These are phyloP conservation scores for Wickerhamiella azyma DNA, from an alignment of 805 yeast genomes.

Conservation along the genomic window DNA sequence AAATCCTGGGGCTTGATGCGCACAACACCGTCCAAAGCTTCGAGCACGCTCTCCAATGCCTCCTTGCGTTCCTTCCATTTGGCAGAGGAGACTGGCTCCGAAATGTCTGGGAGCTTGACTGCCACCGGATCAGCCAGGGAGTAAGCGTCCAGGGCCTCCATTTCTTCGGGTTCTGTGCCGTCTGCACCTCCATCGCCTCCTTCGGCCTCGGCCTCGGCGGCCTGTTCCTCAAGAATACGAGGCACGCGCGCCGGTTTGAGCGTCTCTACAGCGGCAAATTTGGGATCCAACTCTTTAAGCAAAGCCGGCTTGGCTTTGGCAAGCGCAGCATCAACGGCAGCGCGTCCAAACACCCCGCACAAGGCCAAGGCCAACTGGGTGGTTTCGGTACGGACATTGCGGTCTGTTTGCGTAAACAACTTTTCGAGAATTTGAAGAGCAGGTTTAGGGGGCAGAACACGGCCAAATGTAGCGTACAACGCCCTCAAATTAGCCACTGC, in stretches of 20 bases:
- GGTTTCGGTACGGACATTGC: slow-evolving; percentile 70
- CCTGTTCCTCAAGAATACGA: neutral
- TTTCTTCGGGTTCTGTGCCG: slow-evolving; percentile 10
- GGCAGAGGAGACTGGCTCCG: slow-evolving; percentile 39
- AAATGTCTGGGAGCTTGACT: slow-evolving; percentile 57
- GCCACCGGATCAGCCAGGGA: slow-evolving; percentile 46
- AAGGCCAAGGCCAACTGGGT: slow-evolving; percentile 52
- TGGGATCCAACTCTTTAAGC: slow-evolving; percentile 64
- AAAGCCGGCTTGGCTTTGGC: slow-evolving; percentile 74
- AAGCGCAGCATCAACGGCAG: slow-evolving; percentile 39
- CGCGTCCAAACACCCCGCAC: slow-evolving; percentile 59
- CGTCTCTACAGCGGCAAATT: slow-evolving; percentile 41
- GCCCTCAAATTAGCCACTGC: slow-evolving; percentile 42
- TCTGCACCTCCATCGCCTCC: neutral
- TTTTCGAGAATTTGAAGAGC: slow-evolving; percentile 47
- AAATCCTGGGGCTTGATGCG: slow-evolving; percentile 50
- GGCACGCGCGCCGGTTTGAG: slow-evolving; percentile 12
- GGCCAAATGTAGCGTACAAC: slow-evolving; percentile 47
- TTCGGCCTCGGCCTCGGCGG: slow-evolving; percentile 1
- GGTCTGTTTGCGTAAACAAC: slow-evolving; percentile 74
- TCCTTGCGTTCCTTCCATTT: slow-evolving; percentile 93
- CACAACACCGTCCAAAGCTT: slow-evolving; percentile 25
- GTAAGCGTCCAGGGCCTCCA: slow-evolving; percentile 41
- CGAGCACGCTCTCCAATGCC: slow-evolving; percentile 30
- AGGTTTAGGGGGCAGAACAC: slow-evolving; percentile 42